phyloP scores from a whole-genome alignment of 192 early-diverging fungal species.

The Linnemannia schmuckeri region DNA sequence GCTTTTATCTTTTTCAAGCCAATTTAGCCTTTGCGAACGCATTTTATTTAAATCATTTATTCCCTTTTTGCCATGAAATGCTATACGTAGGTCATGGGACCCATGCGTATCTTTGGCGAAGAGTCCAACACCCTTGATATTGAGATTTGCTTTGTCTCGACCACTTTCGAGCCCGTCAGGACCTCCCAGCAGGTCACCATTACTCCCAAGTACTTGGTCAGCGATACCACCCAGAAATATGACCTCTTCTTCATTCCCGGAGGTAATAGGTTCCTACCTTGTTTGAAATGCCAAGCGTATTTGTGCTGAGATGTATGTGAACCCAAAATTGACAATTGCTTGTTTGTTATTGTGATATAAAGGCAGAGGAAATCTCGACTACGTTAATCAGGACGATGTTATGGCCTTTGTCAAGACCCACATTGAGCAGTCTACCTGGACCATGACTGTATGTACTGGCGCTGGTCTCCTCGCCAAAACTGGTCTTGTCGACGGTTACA shows the following conservation, averaged over 20 bases:
- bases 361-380: conserved; percentile 8
- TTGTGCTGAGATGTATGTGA: too few species aligned
- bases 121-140: conserved; percentile 28
- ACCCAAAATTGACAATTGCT: too few species aligned
- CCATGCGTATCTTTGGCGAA: conserved; percentile 48
- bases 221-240: conserved; percentile 34
- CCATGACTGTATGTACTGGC: conserved; percentile 64
- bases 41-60: not conserved
- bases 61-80: not conserved
- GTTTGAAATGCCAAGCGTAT: too few species aligned
- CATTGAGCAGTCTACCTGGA: conserved; percentile 32
- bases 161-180: conserved; percentile 19
- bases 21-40: not conserved
- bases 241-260: conserved; percentile 58
- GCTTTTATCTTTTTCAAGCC: not conserved
- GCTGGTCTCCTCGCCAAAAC: conserved; percentile 59
- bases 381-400: conserved; percentile 8
- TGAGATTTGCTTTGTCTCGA: conserved; percentile 28
- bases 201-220: conserved; percentile 39
- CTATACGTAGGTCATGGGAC: conserved; percentile 24
- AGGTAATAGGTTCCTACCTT: not conserved
- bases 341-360: too few species aligned
- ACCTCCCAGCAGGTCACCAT: conserved; percentile 30
- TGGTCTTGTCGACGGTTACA: conserved; percentile 61
- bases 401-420: conserved; percentile 16